Base-by-base conservation (phyloP, 352 stramenopile genomes). In the Globisporangium viniferum region DNA sequence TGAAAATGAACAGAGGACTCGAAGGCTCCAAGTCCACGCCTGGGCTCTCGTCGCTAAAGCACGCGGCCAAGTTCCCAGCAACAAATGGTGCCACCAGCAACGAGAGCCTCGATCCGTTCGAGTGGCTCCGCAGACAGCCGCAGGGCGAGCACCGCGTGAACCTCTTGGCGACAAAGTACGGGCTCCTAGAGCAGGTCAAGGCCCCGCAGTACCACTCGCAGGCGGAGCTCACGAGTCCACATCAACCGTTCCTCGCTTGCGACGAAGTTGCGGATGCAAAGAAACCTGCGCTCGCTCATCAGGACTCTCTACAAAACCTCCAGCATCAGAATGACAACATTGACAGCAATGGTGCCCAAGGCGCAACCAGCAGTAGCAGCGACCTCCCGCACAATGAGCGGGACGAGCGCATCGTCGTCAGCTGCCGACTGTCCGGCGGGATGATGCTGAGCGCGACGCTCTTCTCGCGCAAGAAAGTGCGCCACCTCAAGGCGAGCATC, bases 81-180 rank as follows among this genome's bases (percentile, higher is more conserved):
- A 15, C 27, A 10, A 54, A 4, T 8, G 14, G 6, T 8, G 41
- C 46, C 36, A 14, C 6, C 24, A 58, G 12, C 29, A 48, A 33
- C 35, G 51, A 60, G 2, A 62, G 67, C 2, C 44, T 73, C 22
- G 81, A 92, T 41, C 77, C 82, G 24, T 88, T 92, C 55, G 84
- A 82, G 22, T 92, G 84, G 84, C 60, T 90, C 2, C 68, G 80
- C 3, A 64, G 70, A 41, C 79, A 77, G 35, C 77, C 78, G 0
- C 77, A 85, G 39, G 81, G 81, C 14, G 79, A 92, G 22, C 73
- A 84, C 5, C 80, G 82, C n/a, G 74, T 79, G 7, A 82, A 86
- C 59, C 62, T 77, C 5, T 61, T 92, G 8, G 77, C 80, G 15
- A 56, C 66, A 7, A 85, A 84, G 55, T 75, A 84, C 53, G 75